Evolutionary conservation across 192 early-diverging fungal species (phyloP).

Genomic region (Backusella morwellensis): DNA sequence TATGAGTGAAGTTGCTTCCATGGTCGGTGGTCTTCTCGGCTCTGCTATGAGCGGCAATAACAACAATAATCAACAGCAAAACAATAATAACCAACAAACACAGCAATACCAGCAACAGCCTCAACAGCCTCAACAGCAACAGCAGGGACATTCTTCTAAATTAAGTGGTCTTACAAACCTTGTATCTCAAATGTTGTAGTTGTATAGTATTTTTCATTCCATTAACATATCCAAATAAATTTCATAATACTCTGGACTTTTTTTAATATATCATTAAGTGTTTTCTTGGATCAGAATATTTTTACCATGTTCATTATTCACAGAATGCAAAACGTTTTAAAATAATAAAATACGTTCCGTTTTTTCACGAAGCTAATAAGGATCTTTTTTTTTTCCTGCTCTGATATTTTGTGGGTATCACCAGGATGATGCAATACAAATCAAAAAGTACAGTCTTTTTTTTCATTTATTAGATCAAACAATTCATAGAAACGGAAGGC

Average conservation of each 20-base stretch:
- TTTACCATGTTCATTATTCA: too few species aligned
- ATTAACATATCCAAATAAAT: too few species aligned
- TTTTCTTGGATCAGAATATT: too few species aligned
- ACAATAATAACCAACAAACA: not conserved
- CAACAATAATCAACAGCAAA: not conserved
- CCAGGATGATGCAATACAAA: not conserved
- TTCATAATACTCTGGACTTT: too few species aligned
- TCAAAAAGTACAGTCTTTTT: not conserved
- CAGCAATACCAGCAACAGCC: not conserved
- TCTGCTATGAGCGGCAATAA: not conserved
- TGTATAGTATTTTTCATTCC: not conserved
- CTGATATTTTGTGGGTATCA: not conserved
- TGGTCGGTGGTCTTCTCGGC: slow-evolving; percentile 4
- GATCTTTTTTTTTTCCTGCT: not conserved
- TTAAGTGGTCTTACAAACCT: not conserved
- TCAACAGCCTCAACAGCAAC: not conserved
- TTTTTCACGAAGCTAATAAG: too few species aligned
- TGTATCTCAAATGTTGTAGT: not conserved
- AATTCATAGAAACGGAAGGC: too few species aligned
- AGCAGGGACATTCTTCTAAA: not conserved
- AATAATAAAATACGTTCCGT: too few species aligned
- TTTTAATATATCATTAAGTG: too few species aligned
- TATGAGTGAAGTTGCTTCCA: not conserved
- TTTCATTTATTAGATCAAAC: too few species aligned
- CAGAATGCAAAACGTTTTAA: too few species aligned